A percentile compares a stretch with the other conserved stretches of the same genome.
Evolutionary conservation across 2,329 filamentous ascomycete genomes (phyloP).

Genomic region (Aureobasidium pullulans): DNA sequence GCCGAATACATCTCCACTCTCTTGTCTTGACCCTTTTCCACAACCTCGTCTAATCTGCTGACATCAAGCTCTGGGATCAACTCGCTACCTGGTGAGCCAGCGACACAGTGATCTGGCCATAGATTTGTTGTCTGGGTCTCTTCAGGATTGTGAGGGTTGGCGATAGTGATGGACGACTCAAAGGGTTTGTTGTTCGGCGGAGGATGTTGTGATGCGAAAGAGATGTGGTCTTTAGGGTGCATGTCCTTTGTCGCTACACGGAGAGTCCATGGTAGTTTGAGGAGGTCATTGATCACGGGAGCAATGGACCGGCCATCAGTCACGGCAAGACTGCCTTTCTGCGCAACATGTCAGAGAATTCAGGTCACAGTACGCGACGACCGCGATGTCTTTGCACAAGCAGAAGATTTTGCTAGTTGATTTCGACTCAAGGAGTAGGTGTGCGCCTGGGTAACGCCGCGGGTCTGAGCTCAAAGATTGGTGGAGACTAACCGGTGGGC

Average conservation of each 20-base stretch:
- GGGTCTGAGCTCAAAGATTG: background rate
- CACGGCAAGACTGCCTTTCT: constrained; percentile 86
- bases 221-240: constrained; percentile 77
- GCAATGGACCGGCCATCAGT: constrained; percentile 62
- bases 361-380: no score
- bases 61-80: constrained; percentile 65
- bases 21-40: constrained; percentile 71
- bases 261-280: constrained; percentile 52
- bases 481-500: constrained; percentile 63
- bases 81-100: constrained; percentile 62
- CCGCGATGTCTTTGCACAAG: background rate
- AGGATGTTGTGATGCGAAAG: constrained; percentile 75
- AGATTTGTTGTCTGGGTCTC: constrained; percentile 56
- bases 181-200: constrained; percentile 59
- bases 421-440: background rate
- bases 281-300: constrained; percentile 64
- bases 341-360: background rate
- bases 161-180: constrained; percentile 55
- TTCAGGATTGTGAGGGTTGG: constrained; percentile 60
- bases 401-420: background rate
- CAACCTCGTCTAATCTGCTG: constrained; percentile 52
- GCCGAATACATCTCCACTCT: constrained; percentile 89
- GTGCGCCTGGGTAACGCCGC: background rate
- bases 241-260: constrained; percentile 88
- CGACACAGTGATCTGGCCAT: constrained; percentile 89